Percentiles rank a stretch among this genome's conserved stretches.
Evolutionary conservation across 73 alveolate genomes (phyloP).

Genomic region (Breviolum minutum): DNA sequence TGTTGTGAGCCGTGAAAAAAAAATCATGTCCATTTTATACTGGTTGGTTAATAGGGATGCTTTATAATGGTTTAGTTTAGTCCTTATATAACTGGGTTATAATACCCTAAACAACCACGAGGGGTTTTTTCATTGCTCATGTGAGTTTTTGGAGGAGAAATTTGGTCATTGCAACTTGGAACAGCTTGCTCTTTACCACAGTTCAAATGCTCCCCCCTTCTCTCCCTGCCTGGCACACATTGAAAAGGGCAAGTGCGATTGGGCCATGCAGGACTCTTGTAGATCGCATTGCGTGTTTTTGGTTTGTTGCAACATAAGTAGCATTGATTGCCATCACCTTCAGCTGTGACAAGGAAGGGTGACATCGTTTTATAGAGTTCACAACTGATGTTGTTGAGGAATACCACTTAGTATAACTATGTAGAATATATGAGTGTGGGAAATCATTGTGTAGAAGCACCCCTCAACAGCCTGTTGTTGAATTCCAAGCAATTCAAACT

Average conservation of each 20-base stretch:
- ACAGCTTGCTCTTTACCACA: background rate
- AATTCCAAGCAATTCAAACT: too few relatives aligned
- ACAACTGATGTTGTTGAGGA: background rate
- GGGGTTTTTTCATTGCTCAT: background rate
- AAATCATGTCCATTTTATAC: too few relatives aligned
- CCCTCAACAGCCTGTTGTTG: too few relatives aligned
- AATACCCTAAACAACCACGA: background rate
- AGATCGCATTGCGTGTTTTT: background rate
- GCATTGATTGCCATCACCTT: background rate
- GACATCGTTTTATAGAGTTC: background rate
- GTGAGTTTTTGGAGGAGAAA: background rate
- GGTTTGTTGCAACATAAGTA: conserved; percentile 1
- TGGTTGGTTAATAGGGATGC: too few relatives aligned
- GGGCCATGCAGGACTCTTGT: conserved; percentile 13
- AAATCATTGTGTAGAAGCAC: too few relatives aligned
- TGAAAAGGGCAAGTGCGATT: conserved; percentile 19
- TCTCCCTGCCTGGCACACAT: conserved; percentile 11
- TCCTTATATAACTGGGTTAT: background rate
- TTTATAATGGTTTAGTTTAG: too few relatives aligned
- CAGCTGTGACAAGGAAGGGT: background rate
- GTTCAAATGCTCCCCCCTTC: background rate
- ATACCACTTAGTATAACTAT: too few relatives aligned
- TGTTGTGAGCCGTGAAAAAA: too few relatives aligned
- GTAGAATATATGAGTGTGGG: too few relatives aligned
- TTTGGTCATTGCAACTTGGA: background rate